These are phyloP conservation scores for Sugiyamaella neomexicana DNA, from an alignment of 1,139 yeast species.

Conservation along the genomic window DNA sequence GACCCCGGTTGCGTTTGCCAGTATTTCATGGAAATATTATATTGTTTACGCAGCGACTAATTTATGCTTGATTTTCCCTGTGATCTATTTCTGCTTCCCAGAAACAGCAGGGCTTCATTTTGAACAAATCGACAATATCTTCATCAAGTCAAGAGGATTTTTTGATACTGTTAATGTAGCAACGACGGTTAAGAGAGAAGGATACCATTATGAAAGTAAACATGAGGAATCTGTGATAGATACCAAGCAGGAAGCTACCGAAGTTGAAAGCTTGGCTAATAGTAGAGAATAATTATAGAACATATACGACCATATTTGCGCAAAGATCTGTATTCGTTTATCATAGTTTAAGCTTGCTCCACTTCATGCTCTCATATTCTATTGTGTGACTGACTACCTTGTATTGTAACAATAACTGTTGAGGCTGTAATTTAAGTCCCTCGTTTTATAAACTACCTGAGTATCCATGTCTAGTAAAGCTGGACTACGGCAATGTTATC, in stretches of 20 bases:
- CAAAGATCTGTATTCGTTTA: too few relatives aligned
- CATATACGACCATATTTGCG: too few relatives aligned
- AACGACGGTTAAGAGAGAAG: neutral
- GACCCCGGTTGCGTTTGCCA: conserved; percentile 45
- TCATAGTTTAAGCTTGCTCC: too few relatives aligned
- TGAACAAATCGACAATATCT: conserved; percentile 50
- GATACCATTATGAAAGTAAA: neutral
- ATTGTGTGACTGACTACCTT: too few relatives aligned
- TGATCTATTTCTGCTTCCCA: conserved; percentile 48
- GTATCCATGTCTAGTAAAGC: too few relatives aligned
- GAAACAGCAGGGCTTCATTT: conserved; percentile 45
- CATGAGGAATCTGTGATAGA: neutral
- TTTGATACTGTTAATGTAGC: conserved; percentile 22
- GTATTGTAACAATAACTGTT: too few relatives aligned
- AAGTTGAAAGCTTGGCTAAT: neutral
- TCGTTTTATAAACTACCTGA: too few relatives aligned
- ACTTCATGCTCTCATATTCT: too few relatives aligned
- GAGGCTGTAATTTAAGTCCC: too few relatives aligned
- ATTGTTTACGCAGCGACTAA: conserved; percentile 40
- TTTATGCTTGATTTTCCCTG: conserved; percentile 31
- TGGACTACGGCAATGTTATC: too few relatives aligned
- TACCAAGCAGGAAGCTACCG: neutral
- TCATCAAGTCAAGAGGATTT: conserved; percentile 28
- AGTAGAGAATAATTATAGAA: neutral
- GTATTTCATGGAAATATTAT: conserved; percentile 40